These are phyloP conservation scores for Epithemia pelagica DNA, from an alignment of 108 stramenopile species.

Conservation along the genomic window DNA sequence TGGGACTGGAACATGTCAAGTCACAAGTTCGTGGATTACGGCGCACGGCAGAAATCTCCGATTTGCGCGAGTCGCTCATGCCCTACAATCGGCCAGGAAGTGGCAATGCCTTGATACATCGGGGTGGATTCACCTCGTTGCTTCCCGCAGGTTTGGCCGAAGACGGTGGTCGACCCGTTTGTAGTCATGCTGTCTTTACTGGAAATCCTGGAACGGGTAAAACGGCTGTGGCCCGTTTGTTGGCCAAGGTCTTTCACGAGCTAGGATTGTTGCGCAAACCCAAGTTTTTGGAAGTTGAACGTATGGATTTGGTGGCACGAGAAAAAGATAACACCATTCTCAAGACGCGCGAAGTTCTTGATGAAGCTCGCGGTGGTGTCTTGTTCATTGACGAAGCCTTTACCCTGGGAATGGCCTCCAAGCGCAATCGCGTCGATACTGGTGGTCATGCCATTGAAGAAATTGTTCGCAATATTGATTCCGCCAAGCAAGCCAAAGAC, in stretches of 20 bases:
- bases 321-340: slow-evolving; percentile 57
- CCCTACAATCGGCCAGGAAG: slow-evolving; percentile 53
- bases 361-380: slow-evolving; percentile 82
- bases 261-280: slow-evolving; percentile 79
- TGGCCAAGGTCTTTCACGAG: slow-evolving; percentile 86
- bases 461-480: slow-evolving; percentile 68
- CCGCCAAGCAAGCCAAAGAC: slow-evolving; percentile 35
- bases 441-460: slow-evolving; percentile 69
- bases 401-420: slow-evolving; percentile 78
- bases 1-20: slow-evolving; percentile 86
- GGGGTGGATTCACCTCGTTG: slow-evolving; percentile 19
- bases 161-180: slow-evolving; percentile 53
- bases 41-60: slow-evolving; percentile 79
- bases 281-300: slow-evolving; percentile 84
- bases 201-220: slow-evolving; percentile 96
- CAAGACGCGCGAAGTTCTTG: slow-evolving; percentile 82
- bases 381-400: slow-evolving; percentile 90
- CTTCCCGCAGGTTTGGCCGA: slow-evolving; percentile 51
- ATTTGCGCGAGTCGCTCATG: slow-evolving; percentile 72
- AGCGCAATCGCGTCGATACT: slow-evolving; percentile 56
- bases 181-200: slow-evolving; percentile 85
- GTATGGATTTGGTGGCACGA: slow-evolving; percentile 82
- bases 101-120: not conserved
- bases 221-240: slow-evolving; percentile 89
- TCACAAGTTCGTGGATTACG: slow-evolving; percentile 80